Evolutionary conservation across 2,329 filamentous ascomycete species (phyloP), one percentile per base, ranked within the genome.

Genomic region (Monosporascus sp.): DNA sequence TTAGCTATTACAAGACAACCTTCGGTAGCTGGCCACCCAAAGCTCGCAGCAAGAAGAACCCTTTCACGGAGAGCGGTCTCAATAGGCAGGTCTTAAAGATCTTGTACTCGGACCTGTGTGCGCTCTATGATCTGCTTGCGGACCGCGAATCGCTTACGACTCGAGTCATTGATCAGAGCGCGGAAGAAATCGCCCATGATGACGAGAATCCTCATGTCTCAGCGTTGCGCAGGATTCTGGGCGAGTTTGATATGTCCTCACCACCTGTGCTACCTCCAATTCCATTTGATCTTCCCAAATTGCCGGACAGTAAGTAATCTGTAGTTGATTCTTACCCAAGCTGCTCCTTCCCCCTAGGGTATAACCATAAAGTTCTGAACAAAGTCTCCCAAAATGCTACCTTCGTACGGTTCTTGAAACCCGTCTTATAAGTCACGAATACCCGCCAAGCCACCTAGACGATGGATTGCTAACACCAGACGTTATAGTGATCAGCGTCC

Each of bases 241-340:
- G 82, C 60, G 93, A 97, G 71, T 97, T 91, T 65, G 94, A 99
- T 67, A 84, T 88, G 55, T 93, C 89, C 8, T 89, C 87, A 15
- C 91, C 93, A 1, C 94, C 94, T 0, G 91, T 97, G 0, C 82
- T 93, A 55, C 94, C 94, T 0, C 91, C 93, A 0, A 85, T 97
- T 52, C 93, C 94, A 0, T 97, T 93, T 65, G 93, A 97, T 66
- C 77, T 90, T 5, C 93, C 94, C 3, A 81, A 86, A 59, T 72
- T 95, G 24, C 93, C 93, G 1, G 81, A 79, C 1, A 79, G 31
- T 35, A 35, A 35, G 31, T 35, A 5, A 35, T 14, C 11, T 35
- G 9, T 35, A 35, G 31, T 35, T 35, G 31, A 14, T 14, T 35
- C 31, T 11, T 35, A 14, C 14, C 11, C 31, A 35, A 35, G 4